These are phyloP conservation scores for Saccharomyces hybrid DNA, from an alignment of 1,139 yeast genomes.

Conservation along the genomic window DNA sequence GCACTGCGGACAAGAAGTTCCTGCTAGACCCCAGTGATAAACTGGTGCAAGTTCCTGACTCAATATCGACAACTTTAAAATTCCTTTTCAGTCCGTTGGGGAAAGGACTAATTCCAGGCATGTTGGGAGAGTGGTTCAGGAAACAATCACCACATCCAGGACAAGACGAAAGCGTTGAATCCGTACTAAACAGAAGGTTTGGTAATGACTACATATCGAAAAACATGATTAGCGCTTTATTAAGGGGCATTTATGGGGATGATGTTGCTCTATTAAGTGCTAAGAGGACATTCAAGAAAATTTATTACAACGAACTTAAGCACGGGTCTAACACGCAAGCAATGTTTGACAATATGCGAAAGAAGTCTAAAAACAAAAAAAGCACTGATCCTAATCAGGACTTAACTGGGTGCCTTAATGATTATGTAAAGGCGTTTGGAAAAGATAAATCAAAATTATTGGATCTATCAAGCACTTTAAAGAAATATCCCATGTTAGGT, in stretches of 20 bases:
- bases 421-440: slow-evolving; percentile 25
- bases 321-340: slow-evolving; percentile 52
- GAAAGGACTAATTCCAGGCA: slow-evolving; percentile 35
- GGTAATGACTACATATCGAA: slow-evolving; percentile 48
- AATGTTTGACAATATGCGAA: slow-evolving; percentile 19
- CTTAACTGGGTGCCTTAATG: slow-evolving; percentile 10
- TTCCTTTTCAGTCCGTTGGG: slow-evolving; percentile 43
- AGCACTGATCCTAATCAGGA: slow-evolving; percentile 8
- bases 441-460: slow-evolving; percentile 37
- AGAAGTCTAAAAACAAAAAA: slow-evolving; percentile 9
- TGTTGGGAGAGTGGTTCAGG: slow-evolving; percentile 35
- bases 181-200: slow-evolving; percentile 62
- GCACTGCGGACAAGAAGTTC: slow-evolving; percentile 58
- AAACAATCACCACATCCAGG: slow-evolving; percentile 19
- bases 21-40: slow-evolving; percentile 38
- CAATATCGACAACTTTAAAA: slow-evolving; percentile 33
- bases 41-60: slow-evolving; percentile 45
- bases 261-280: slow-evolving; percentile 64
- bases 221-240: slow-evolving; percentile 68
- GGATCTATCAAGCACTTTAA: slow-evolving; percentile 35
- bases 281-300: slow-evolving; percentile 44
- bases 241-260: slow-evolving; percentile 90
- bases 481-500: slow-evolving; percentile 46
- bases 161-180: slow-evolving; percentile 64
- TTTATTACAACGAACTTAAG: slow-evolving; percentile 50